These are phyloP conservation scores for Aspergillus steynii DNA, from an alignment of 495 filamentous ascomycete species.

Conservation along the genomic window DNA sequence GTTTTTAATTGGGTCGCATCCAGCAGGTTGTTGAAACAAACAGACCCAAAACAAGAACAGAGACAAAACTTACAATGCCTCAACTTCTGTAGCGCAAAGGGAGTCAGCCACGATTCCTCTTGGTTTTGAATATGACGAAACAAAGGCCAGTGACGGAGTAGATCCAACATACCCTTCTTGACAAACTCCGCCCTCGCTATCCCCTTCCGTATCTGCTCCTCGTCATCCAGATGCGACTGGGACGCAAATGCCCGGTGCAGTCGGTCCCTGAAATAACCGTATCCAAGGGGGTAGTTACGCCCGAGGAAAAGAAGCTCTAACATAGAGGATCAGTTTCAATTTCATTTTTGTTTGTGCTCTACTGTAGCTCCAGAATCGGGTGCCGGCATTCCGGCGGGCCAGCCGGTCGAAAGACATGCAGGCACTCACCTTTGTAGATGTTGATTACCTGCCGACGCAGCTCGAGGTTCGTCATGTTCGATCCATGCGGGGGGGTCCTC, in stretches of 20 bases:
- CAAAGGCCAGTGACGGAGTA: neutral
- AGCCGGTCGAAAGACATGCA: conserved; percentile 3
- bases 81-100: conserved; percentile 62
- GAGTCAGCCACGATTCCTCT: neutral
- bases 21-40: neutral
- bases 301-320: conserved; percentile 83
- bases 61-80: conserved; percentile 72
- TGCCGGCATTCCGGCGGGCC: neutral
- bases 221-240: conserved; percentile 68
- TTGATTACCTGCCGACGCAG: conserved; percentile 79
- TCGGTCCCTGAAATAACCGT: conserved; percentile 75
- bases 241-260: conserved; percentile 82
- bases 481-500: conserved; percentile 3
- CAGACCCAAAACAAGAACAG: neutral
- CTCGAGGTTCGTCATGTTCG: conserved; percentile 49
- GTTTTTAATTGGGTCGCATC: neutral
- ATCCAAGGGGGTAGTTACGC: conserved; percentile 84
- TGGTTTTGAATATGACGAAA: neutral
- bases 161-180: conserved; percentile 68
- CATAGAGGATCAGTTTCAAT: neutral
- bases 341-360: neutral
- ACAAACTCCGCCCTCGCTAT: conserved; percentile 83
- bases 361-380: neutral
- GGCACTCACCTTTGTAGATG: conserved; percentile 80
- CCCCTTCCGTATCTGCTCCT: conserved; percentile 69